Percentiles rank a stretch among this genome's conserved stretches.
Evolutionary conservation across 768 basidiomycete genomes (phyloP).

Genomic region (Mycena epipterygia): DNA sequence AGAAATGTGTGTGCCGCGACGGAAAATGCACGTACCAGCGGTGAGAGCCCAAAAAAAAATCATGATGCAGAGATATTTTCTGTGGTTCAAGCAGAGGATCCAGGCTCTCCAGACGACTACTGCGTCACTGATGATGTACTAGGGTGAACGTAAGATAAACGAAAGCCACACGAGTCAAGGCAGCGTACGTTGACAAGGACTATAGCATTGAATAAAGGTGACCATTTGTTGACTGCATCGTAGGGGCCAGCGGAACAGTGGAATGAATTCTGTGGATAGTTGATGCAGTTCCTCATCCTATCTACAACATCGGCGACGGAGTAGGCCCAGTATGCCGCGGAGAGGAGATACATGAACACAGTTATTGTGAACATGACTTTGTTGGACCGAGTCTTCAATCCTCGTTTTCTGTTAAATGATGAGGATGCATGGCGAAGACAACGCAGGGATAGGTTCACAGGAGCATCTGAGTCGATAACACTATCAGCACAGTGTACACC

Average conservation of each 20-base stretch:
- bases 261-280: not conserved
- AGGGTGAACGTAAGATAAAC: not conserved
- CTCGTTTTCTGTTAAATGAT: not conserved
- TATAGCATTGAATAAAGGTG: constrained; percentile 22
- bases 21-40: not conserved
- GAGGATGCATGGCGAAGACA: not conserved
- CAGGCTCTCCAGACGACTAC: constrained; percentile 34
- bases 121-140: constrained; percentile 22
- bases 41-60: constrained; percentile 20
- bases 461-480: constrained; percentile 2
- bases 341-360: not conserved
- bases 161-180: too few relatives aligned
- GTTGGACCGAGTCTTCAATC: not conserved
- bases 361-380: not conserved
- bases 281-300: not conserved
- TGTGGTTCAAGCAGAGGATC: constrained; percentile 16
- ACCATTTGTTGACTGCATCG: too few relatives aligned
- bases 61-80: constrained; percentile 8
- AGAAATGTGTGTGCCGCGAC: too few relatives aligned
- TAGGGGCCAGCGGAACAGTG: too few relatives aligned
- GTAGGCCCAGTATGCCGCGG: not conserved
- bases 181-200: constrained; percentile 11
- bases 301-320: not conserved
- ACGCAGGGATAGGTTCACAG: not conserved
- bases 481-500: constrained; percentile 4